Evolutionary conservation across 2,329 filamentous ascomycete genomes (phyloP).

Genomic region (Pseudocercospora pini-densiflorae): DNA sequence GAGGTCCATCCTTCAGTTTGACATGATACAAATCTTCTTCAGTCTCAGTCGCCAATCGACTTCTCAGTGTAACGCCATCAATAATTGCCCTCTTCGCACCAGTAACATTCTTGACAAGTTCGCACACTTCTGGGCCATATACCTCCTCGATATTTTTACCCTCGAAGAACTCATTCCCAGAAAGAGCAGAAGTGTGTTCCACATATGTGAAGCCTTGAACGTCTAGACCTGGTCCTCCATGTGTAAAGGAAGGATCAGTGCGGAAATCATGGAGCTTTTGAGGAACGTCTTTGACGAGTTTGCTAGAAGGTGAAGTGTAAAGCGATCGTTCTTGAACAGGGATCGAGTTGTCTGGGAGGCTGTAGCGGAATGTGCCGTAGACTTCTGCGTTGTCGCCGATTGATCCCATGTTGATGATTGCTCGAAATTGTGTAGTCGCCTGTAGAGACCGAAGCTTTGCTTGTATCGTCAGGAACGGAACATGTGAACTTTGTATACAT

Average conservation of each 20-base stretch:
- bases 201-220: conserved; percentile 14
- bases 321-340: conserved; percentile 11
- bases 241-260: not conserved
- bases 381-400: not conserved
- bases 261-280: conserved; percentile 11
- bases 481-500: too few species aligned
- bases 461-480: too few species aligned
- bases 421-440: too few species aligned
- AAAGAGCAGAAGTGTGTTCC: conserved; percentile 4
- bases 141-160: conserved; percentile 9
- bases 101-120: conserved; percentile 2
- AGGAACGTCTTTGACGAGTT: not conserved
- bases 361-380: conserved; percentile 13
- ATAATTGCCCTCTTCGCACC: conserved; percentile 12
- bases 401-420: not conserved
- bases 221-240: not conserved
- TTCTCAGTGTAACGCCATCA: conserved; percentile 1
- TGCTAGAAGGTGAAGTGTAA: conserved; percentile 7
- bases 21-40: conserved; percentile 7
- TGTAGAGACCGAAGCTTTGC: too few species aligned
- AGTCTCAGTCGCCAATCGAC: not conserved
- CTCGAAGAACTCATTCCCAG: conserved; percentile 4
- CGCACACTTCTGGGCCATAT: conserved; percentile 1
- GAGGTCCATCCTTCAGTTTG: not conserved
- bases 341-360: not conserved